Base-by-base conservation (phyloP, 352 stramenopile genomes). In the Pelagophyceae sp. region DNA sequence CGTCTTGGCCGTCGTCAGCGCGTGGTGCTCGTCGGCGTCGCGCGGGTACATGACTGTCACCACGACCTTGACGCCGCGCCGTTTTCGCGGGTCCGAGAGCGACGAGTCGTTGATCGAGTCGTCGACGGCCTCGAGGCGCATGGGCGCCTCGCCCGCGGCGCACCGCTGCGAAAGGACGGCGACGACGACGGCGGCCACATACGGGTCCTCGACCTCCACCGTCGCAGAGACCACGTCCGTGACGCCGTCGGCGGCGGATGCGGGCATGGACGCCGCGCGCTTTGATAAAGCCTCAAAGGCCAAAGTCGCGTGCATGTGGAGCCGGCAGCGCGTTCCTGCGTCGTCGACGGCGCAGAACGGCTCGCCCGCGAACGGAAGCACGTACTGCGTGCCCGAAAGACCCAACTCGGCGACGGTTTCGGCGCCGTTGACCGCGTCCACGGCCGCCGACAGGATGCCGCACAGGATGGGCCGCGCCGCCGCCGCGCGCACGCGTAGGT, bases 181-280 rank as follows among this genome's bases (percentile, higher is more conserved):
- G 15, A 50, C 1, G 33, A 74, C 27, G 38, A 50, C 33, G 33
- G 67, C 67, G 20, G 35, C 27, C 1, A 74, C 67, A n/a, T 74
- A 74, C 35, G 67, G 67, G 29, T 74, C 67, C 67, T 74, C 67
- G 32, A 50, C 64, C 29, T 72, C 31, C 3, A 72, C 35, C 64
- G 35, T 25, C 64, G 35, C 32, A 15, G 6, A 19, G 64, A 72
- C 20, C 32, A 25, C 32, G 64, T 31, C 64, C 54, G 27, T 29
- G 15, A n/a, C 54, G 15, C 2, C 54, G 2, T 32, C 61, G 29
- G 61, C 3, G 29, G 6, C 27, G 61, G 6, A 38, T 1, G 61
- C 27, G 29, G 61, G n/a, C 29, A 40, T 71, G 31, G 61, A 35
- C 2, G 1, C 15, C 3, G 31, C 61, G 29, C 61, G 19, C 29